Percentiles rank a stretch among this genome's conserved stretches.
Evolutionary conservation across 306 rosid genomes (phyloP).

Genomic region (Neltuma alba): DNA sequence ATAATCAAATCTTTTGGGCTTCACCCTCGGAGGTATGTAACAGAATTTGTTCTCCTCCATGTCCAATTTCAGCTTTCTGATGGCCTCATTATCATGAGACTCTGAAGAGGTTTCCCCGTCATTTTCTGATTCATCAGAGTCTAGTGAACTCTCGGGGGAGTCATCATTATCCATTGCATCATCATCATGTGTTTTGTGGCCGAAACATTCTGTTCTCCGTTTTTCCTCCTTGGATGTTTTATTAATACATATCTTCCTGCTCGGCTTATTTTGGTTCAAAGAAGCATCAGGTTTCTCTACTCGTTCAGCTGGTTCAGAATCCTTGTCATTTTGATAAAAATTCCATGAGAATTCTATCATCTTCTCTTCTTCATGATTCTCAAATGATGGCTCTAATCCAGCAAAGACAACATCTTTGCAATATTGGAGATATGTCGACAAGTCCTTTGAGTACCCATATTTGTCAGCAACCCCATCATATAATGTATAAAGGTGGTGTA

Average conservation of each 20-base stretch:
- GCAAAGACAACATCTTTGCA: constrained; percentile 81
- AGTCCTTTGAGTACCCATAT: constrained; percentile 68
- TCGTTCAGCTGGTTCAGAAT: constrained; percentile 36
- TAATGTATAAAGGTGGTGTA: constrained; percentile 62
- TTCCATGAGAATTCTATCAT: constrained; percentile 63
- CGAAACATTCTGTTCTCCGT: constrained; percentile 25
- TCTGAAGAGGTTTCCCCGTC: constrained; percentile 35
- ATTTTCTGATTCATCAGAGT: constrained; percentile 32
- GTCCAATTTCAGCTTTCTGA: constrained; percentile 61
- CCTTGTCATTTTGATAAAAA: constrained; percentile 65
- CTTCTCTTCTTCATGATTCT: constrained; percentile 65
- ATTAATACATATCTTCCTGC: constrained; percentile 30
- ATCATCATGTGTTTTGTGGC: constrained; percentile 24
- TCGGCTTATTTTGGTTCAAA: constrained; percentile 33
- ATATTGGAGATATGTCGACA: constrained; percentile 72
- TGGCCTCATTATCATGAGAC: constrained; percentile 49
- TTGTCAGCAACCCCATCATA: constrained; percentile 55
- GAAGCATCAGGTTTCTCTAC: constrained; percentile 21
- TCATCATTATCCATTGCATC: constrained; percentile 17
- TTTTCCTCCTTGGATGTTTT: constrained; percentile 28
- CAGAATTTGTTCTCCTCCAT: constrained; percentile 87
- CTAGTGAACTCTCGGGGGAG: constrained; percentile 36
- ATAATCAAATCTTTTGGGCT: constrained; percentile 53
- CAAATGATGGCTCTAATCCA: constrained; percentile 65
- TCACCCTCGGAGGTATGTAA: constrained; percentile 67